These are phyloP conservation scores for Eucalyptus sideroxylon DNA, from an alignment of 345 rosid genomes.

Conservation along the genomic window DNA sequence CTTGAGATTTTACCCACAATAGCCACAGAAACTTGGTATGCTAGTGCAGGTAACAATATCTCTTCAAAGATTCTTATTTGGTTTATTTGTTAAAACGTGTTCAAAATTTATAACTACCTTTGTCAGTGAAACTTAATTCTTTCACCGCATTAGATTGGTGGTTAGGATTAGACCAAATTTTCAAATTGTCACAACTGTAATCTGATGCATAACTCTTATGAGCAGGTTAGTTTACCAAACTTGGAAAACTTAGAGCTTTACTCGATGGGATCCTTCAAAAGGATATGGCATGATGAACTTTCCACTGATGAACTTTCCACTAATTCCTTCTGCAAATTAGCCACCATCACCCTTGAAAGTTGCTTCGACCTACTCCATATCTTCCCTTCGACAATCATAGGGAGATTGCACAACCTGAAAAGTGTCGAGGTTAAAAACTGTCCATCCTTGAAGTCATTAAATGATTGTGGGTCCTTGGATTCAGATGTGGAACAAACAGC, in stretches of 20 bases:
- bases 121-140: rapidly evolving
- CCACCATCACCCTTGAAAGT: rapidly evolving
- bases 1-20: no score
- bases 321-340: neutral
- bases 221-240: neutral
- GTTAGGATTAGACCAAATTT: no score
- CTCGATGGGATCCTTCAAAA: rapidly evolving
- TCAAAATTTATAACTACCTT: neutral
- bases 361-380: no score
- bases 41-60: no score
- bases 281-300: neutral
- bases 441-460: rapidly evolving
- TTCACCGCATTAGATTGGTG: no score
- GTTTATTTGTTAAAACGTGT: no score
- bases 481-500: rapidly evolving
- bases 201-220: rapidly evolving
- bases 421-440: rapidly evolving
- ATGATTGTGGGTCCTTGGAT: neutral
- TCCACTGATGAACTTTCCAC: no score
- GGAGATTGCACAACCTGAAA: no score
- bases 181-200: rapidly evolving
- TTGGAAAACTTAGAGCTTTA: rapidly evolving
- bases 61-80: no score
- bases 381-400: no score
- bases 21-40: no score